Evolutionary conservation across 495 filamentous ascomycete genomes (phyloP), one percentile per base, ranked within the genome.

Genomic region (Immersiella caudata): DNA sequence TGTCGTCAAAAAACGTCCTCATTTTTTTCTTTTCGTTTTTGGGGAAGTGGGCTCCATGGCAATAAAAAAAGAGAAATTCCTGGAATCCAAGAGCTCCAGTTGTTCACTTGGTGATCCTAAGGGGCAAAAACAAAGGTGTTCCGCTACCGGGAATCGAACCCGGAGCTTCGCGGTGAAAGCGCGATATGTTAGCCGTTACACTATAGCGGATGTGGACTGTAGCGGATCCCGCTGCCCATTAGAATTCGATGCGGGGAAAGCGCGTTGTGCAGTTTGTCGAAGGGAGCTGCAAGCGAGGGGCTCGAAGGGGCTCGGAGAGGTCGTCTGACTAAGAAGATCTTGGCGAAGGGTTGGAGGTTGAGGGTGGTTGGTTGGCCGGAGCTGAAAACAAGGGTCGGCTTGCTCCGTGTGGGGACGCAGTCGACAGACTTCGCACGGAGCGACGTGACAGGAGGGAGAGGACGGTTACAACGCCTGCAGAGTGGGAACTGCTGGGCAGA

Each of bases 91-190:
- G 40, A 2, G 40, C 9, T 46, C 40, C 40, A 46, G 5, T 46
- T 18, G 5, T 6, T 12, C 40, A 12, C 40, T 2, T 46, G 5
- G 40, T 2, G 40, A 14, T 2, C 2, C 5, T 14, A 14, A 18
- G 40, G 16, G 5, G 40, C 5, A 46, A 58, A 49, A 51, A 63
- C 50, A 61, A 63, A 29, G 0, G 35, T 29, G 65, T 79, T 82
- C 79, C 79, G 79, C 66, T 80, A 80, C 79, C 79, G 79, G 79
- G 79, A 82, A 80, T 82, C 78, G 79, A 82, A 82, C 79, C 79
- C 79, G 79, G 79, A 78, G 79, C 79, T 76, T 78, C 79, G 76
- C 79, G 79, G 79, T 81, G 79, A 81, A 81, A 81, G 79, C 78
- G 79, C 77, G 76, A 78, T 79, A 81, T 80, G 78, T 81, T 80